A percentile compares a stretch with the other conserved stretches of the same genome.
Conservation (phyloP, 75 land plant genomes). For the Cunninghamia lanceolata region DNA sequence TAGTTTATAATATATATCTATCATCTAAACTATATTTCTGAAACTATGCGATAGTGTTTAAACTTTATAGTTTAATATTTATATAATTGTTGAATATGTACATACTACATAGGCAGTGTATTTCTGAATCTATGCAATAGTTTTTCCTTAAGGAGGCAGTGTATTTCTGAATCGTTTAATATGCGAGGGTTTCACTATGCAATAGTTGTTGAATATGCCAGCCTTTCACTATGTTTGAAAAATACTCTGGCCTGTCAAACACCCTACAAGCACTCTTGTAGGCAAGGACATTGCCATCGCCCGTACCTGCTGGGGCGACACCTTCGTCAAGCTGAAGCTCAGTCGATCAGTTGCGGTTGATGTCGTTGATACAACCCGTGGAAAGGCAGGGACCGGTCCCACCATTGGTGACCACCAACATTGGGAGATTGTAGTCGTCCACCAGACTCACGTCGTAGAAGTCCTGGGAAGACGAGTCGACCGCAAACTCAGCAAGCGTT, state of each 20-base stretch:
- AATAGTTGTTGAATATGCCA: too few relatives aligned
- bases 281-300: conserved; percentile 18
- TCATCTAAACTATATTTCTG: too few relatives aligned
- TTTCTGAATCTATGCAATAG: too few relatives aligned
- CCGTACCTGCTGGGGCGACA: neutral
- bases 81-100: too few relatives aligned
- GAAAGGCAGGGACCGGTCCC: conserved; percentile 44
- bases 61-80: too few relatives aligned
- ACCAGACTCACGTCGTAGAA: conserved; percentile 91
- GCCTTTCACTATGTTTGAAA: too few relatives aligned
- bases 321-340: conserved; percentile 25
- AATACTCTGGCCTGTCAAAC: conserved; percentile 29
- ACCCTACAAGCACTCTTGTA: conserved; percentile 46
- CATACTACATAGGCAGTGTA: too few relatives aligned
- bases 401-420: conserved; percentile 36
- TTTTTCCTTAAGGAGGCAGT: too few relatives aligned
- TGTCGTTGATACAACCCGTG: conserved; percentile 49
- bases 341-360: conserved; percentile 28
- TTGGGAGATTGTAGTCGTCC: conserved; percentile 84
- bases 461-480: conserved; percentile 54
- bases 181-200: too few relatives aligned
- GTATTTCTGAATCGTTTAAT: too few relatives aligned
- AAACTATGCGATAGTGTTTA: too few relatives aligned
- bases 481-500: conserved; percentile 73
- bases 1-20: too few relatives aligned